Evolutionary conservation across 2,329 filamentous ascomycete species (phyloP).

Genomic region (Talaromyces islandicus): DNA sequence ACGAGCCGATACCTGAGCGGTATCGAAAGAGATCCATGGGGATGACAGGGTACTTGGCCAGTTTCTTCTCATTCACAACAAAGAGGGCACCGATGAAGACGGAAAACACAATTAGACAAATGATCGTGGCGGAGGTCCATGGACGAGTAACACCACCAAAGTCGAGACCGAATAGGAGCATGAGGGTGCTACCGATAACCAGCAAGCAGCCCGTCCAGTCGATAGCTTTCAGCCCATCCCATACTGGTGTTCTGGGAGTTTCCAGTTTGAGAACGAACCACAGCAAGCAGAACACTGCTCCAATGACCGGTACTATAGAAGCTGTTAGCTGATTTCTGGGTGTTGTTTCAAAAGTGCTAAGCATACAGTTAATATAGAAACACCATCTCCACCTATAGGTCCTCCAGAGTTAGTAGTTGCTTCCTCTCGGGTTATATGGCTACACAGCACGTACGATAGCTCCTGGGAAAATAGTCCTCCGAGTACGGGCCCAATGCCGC

Average conservation of each 20-base stretch:
- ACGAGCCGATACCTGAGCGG: slow-evolving; percentile 55
- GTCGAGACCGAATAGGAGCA: slow-evolving; percentile 74
- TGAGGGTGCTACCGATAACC: slow-evolving; percentile 69
- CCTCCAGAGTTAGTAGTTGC: background rate
- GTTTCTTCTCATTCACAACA: slow-evolving; percentile 60
- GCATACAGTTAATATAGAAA: slow-evolving; percentile 47
- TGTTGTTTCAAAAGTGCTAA: background rate
- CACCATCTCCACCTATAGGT: slow-evolving; percentile 46
- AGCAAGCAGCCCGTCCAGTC: slow-evolving; percentile 53
- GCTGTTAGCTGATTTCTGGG: background rate
- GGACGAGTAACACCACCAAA: slow-evolving; percentile 67
- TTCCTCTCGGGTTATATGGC: background rate
- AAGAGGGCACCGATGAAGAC: slow-evolving; percentile 56
- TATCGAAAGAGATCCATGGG: slow-evolving; percentile 60
- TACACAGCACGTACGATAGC: background rate
- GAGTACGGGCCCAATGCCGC: slow-evolving; percentile 42
- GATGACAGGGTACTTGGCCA: slow-evolving; percentile 66
- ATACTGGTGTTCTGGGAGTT: slow-evolving; percentile 49
- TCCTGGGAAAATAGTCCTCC: slow-evolving; percentile 16
- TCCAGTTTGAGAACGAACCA: slow-evolving; percentile 52
- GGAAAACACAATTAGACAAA: slow-evolving; percentile 69
- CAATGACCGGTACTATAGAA: slow-evolving; percentile 45
- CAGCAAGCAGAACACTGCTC: slow-evolving; percentile 48
- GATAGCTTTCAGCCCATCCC: slow-evolving; percentile 50
- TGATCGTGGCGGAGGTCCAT: slow-evolving; percentile 64